Evolutionary conservation across 2,329 filamentous ascomycete species (phyloP).

Genomic region (Alternaria hordeiaustralica): DNA sequence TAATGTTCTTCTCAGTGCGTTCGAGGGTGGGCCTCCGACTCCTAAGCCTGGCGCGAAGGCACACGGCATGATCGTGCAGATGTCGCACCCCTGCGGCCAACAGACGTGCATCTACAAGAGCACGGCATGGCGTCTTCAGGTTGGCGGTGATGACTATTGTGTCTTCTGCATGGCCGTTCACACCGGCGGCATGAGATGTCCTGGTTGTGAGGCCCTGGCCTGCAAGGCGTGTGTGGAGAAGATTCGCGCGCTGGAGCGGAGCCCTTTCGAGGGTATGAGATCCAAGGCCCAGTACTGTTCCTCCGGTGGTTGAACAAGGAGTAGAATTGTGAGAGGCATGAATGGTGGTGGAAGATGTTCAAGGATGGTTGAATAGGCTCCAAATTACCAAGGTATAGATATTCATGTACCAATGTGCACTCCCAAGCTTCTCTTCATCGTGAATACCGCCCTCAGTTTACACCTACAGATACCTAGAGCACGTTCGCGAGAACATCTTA

Average conservation of each 20-base stretch:
- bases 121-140: conserved; percentile 1
- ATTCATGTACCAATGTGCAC: background rate
- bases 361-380: background rate
- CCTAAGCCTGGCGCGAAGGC: background rate
- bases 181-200: conserved; percentile 8
- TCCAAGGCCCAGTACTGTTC: background rate
- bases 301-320: background rate
- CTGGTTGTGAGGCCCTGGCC: conserved; percentile 20
- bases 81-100: conserved; percentile 11
- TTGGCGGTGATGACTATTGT: conserved; percentile 10
- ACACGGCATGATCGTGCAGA: conserved; percentile 15
- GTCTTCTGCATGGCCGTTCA: conserved; percentile 13
- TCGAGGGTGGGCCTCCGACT: background rate
- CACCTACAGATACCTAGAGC: background rate
- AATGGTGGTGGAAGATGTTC: background rate
- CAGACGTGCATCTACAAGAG: conserved; percentile 6
- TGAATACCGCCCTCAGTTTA: background rate
- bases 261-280: background rate
- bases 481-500: background rate
- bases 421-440: background rate
- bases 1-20: background rate
- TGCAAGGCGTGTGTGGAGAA: conserved; percentile 12
- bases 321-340: background rate
- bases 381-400: background rate
- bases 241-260: conserved; percentile 4